Conservation (phyloP, 2,329 filamentous ascomycete species). For the Trichoderma atrobrunneum region DNA sequence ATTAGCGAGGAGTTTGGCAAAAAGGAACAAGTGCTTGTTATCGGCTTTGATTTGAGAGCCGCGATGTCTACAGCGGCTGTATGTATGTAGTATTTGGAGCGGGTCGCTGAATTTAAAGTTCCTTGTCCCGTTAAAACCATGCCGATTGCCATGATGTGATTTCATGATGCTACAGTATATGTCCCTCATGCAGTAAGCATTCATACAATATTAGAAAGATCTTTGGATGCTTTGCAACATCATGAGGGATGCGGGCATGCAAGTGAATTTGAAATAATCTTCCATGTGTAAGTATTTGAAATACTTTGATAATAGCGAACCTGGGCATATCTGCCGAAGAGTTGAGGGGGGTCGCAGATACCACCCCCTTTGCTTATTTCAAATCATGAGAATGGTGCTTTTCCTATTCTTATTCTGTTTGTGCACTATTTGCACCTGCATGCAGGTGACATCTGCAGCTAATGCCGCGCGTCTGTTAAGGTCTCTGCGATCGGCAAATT, state of each 20-base stretch:
- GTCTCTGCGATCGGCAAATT: neutral
- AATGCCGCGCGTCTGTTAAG: neutral
- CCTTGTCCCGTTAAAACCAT: neutral
- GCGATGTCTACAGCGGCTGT: neutral
- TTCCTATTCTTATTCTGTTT: neutral
- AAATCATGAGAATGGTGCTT: neutral
- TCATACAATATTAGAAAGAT: neutral
- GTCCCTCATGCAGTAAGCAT: neutral
- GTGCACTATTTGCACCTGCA: neutral
- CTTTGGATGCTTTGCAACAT: neutral
- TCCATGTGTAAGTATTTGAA: neutral
- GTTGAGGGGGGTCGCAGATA: neutral
- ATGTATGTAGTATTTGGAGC: neutral
- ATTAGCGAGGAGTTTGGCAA: constrained; percentile 25
- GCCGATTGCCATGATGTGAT: neutral
- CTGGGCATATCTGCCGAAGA: neutral
- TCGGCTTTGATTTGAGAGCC: neutral
- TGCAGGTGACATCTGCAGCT: neutral
- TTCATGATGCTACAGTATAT: neutral
- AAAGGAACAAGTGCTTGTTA: neutral
- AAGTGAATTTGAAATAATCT: neutral
- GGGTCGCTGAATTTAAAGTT: neutral
- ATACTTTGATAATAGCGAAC: neutral
- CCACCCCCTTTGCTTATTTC: neutral
- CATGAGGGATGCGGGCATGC: neutral